Base-by-base conservation (phyloP, 345 rosid genomes). In the Arabis hirsuta region DNA sequence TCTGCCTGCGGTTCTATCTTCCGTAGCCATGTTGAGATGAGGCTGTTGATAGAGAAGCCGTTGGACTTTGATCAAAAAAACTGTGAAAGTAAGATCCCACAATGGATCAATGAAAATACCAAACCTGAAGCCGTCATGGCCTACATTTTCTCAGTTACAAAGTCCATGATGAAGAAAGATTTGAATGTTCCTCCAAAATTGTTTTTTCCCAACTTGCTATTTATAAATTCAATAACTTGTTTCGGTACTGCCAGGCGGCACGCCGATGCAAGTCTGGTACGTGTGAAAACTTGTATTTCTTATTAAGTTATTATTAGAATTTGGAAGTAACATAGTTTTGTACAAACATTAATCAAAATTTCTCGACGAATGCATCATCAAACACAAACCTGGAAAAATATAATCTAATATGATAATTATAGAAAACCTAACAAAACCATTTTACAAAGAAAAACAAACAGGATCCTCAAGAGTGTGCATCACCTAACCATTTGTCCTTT, bases 391-490 rank as follows among this genome's bases (percentile, higher is more conserved):
- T 46, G 43, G 52, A 26, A 16, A 48, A 39, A 47, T 5, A 39
- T 61, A 51, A 61, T 71, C 68, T 61, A 71, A 29, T 1, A 31
- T 44, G 6, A 43, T 43, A 44, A 32, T 10, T 9, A 53, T 6
- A 42, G 34, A 72, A 56, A 56, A 19, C 39, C 67, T 73, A 51
- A 36, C 42, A 66, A 74, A 34, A 34, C 73, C 41, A 74, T 8
- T 8, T 32, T 54, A 68, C 64, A 73, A 34, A 47, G 12, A 53
- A 8, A 36, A 53, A 54, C 48, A 52, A 57, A 9, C 45, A 68
- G 7, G 58, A 41, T 47, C 41, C 48, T 47, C 47, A 47, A 74
- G 31, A 19, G 56, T 34, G 56, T 20, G 48, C 42, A 75, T 67
- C 3, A 2, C 55, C 73, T 42, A 75, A 68, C 36, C 57, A 13